A percentile compares a stretch with the other conserved stretches of the same genome.
phyloP scores from a whole-genome alignment of 306 rosid species.

The Gastrolobium villosum region DNA sequence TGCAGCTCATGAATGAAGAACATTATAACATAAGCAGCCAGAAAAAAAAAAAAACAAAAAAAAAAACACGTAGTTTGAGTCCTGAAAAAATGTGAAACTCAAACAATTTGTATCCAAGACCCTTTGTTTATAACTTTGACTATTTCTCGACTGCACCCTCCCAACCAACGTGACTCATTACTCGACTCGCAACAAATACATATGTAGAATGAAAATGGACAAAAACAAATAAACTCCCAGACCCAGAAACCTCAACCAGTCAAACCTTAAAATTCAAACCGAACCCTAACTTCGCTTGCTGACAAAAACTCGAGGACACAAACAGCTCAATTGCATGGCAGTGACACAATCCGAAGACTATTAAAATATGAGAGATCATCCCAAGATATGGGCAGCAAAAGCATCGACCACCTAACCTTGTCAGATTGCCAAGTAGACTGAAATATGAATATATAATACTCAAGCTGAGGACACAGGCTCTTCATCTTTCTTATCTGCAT shows the following conservation, averaged over 20 bases:
- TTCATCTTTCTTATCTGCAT: slow-evolving; percentile 64
- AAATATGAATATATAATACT: slow-evolving; percentile 46
- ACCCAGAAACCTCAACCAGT: slow-evolving; percentile 57
- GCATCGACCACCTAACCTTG: slow-evolving; percentile 58
- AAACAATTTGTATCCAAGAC: slow-evolving; percentile 51
- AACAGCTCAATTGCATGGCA: slow-evolving; percentile 51
- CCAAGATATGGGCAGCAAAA: slow-evolving; percentile 55
- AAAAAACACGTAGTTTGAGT: background rate
- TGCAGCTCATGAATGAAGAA: background rate
- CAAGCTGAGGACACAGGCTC: slow-evolving; percentile 68
- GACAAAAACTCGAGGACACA: slow-evolving; percentile 60
- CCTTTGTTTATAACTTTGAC: slow-evolving; percentile 45
- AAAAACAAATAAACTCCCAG: slow-evolving; percentile 52
- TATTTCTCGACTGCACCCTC: slow-evolving; percentile 43
- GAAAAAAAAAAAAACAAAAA: too few species aligned
- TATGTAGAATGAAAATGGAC: slow-evolving; percentile 48
- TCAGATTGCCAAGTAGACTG: slow-evolving; percentile 51
- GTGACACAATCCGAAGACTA: slow-evolving; percentile 59
- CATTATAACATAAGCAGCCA: background rate
- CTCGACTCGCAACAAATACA: slow-evolving; percentile 50
- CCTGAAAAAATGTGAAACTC: slow-evolving; percentile 40
- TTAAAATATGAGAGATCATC: slow-evolving; percentile 48
- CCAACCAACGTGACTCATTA: slow-evolving; percentile 48
- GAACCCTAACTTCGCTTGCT: slow-evolving; percentile 56
- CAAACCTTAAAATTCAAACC: slow-evolving; percentile 59